phyloP scores from a whole-genome alignment of 2,329 filamentous ascomycete species.

The Mariannaea sp. region DNA sequence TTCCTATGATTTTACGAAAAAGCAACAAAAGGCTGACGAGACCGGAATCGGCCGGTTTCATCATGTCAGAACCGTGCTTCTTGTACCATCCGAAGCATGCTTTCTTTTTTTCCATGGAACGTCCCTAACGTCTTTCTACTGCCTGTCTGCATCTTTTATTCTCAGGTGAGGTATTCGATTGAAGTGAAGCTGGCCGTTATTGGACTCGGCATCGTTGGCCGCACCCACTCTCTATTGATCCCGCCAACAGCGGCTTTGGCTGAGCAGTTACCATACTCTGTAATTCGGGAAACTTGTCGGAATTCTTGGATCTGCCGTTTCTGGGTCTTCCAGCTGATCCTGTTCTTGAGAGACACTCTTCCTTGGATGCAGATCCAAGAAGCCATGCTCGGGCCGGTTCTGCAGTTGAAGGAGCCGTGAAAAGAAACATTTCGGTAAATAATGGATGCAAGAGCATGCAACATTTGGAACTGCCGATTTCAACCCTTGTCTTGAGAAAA shows the following conservation, averaged over 20 bases:
- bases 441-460: too few species aligned
- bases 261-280: not conserved
- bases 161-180: not conserved
- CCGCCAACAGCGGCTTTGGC: not conserved
- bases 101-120: not conserved
- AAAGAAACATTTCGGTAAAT: too few species aligned
- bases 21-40: too few species aligned
- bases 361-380: not conserved
- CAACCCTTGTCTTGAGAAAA: not conserved
- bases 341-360: not conserved
- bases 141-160: not conserved
- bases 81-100: not conserved
- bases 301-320: not conserved
- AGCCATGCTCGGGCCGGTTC: not conserved
- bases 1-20: too few species aligned
- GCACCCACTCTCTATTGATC: not conserved
- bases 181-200: not conserved
- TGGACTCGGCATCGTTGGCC: not conserved
- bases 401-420: not conserved
- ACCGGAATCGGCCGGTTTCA: too few species aligned
- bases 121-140: not conserved
- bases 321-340: not conserved
- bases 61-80: not conserved
- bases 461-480: not conserved
- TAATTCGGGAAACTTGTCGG: not conserved